These are phyloP conservation scores for Teratosphaeria epicoccoides DNA, from an alignment of 2,329 filamentous ascomycete species.

Conservation along the genomic window DNA sequence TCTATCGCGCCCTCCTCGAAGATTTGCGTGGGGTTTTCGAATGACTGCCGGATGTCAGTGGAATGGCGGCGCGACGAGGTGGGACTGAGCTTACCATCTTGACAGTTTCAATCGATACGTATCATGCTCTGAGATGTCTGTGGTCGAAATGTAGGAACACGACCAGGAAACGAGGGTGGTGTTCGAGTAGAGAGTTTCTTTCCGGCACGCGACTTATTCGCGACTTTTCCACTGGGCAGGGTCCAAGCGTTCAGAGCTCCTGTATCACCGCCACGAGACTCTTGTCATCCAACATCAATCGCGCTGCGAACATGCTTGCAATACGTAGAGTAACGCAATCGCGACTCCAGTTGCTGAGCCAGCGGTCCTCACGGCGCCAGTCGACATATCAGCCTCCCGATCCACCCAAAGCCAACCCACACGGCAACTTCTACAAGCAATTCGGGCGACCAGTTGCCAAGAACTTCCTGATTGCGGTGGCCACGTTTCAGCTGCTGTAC, in stretches of 20 bases:
- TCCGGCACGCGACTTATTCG: not conserved
- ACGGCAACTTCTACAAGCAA: constrained; percentile 58
- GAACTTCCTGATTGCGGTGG: constrained; percentile 61
- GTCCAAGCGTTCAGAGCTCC: not conserved
- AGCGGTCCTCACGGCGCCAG: not conserved
- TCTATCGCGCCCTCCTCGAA: constrained; percentile 94
- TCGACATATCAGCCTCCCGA: constrained; percentile 15
- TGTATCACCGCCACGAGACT: not conserved
- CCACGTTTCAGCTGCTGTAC: constrained; percentile 69
- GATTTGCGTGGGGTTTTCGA: constrained; percentile 48
- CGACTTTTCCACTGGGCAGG: not conserved
- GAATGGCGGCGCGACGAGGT: not conserved
- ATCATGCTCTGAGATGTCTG: not conserved
- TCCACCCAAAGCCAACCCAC: constrained; percentile 15
- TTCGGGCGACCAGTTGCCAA: constrained; percentile 66
- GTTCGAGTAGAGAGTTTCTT: not conserved
- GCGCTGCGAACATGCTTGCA: not conserved
- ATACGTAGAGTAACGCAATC: not conserved
- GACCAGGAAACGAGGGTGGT: not conserved
- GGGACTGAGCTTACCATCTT: not conserved
- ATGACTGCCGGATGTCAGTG: constrained; percentile 5
- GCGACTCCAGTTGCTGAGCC: not conserved
- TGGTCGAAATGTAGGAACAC: not conserved
- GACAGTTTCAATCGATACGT: not conserved
- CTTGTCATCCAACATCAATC: not conserved